Conservation (phyloP, 441 rosid species). For the Populus hybrid region DNA sequence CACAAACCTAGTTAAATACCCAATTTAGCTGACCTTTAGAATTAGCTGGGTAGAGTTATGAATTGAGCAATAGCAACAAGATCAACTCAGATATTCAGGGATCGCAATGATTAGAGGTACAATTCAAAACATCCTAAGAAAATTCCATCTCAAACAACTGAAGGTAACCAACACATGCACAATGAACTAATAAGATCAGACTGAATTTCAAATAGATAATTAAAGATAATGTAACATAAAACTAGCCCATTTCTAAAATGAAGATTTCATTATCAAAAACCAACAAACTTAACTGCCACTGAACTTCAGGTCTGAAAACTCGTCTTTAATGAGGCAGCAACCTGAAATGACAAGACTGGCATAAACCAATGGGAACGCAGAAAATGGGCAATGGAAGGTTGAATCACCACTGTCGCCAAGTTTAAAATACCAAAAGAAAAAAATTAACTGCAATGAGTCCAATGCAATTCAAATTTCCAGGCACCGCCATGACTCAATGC, state of each 20-base stretch:
- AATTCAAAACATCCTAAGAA: slow-evolving; percentile 12
- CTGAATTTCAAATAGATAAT: slow-evolving; percentile 11
- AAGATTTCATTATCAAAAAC: slow-evolving; percentile 31
- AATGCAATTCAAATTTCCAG: slow-evolving; percentile 23
- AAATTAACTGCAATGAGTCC: slow-evolving; percentile 24
- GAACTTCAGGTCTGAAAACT: slow-evolving; percentile 46
- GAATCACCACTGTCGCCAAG: slow-evolving; percentile 38
- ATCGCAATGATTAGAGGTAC: slow-evolving; percentile 10
- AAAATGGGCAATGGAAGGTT: slow-evolving; percentile 33
- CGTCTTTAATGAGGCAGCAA: slow-evolving; percentile 45
- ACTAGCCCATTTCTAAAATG: slow-evolving; percentile 25
- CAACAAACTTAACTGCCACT: slow-evolving; percentile 65
- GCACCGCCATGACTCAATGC: slow-evolving; percentile 30
- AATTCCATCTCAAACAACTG: slow-evolving; percentile 15
- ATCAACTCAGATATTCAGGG: background rate
- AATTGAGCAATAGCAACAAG: background rate
- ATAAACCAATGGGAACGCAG: slow-evolving; percentile 44
- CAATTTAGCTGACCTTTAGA: background rate
- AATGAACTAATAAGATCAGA: slow-evolving; percentile 22
- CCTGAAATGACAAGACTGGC: slow-evolving; percentile 52
- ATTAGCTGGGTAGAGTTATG: background rate
- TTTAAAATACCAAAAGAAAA: slow-evolving; percentile 38
- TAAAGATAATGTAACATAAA: slow-evolving; percentile 16
- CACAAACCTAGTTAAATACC: background rate
- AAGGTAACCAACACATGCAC: slow-evolving; percentile 23